These are phyloP conservation scores for Aspergillus affinis DNA, from an alignment of 495 filamentous ascomycete species.

Conservation along the genomic window DNA sequence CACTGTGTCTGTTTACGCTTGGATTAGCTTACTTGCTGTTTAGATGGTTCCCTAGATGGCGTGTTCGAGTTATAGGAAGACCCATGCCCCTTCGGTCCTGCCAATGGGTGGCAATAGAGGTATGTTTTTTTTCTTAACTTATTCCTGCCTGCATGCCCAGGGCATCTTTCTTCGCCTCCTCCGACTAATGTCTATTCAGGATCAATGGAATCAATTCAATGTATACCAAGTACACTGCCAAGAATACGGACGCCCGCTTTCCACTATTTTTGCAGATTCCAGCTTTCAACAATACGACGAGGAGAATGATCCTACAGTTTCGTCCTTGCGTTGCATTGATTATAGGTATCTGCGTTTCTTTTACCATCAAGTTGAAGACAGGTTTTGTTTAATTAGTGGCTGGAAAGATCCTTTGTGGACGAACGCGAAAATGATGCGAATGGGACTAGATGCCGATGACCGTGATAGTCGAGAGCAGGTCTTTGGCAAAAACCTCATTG, in stretches of 20 bases:
- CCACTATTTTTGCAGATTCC: constrained; percentile 77
- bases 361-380: constrained; percentile 84
- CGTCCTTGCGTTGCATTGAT: constrained; percentile 70
- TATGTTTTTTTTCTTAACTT: constrained; percentile 21
- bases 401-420: constrained; percentile 96
- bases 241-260: constrained; percentile 76
- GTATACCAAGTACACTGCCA: constrained; percentile 65
- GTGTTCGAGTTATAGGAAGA: constrained; percentile 71
- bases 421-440: constrained; percentile 69
- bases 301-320: constrained; percentile 78
- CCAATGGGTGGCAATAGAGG: constrained; percentile 89
- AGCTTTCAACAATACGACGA: constrained; percentile 65
- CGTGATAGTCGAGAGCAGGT: constrained; percentile 78
- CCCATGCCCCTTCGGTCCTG: constrained; percentile 67
- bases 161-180: background rate
- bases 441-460: constrained; percentile 87
- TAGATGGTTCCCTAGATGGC: constrained; percentile 87
- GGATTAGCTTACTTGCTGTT: constrained; percentile 82
- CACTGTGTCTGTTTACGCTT: constrained; percentile 66
- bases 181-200: constrained; percentile 39
- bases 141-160: background rate
- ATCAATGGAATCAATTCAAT: constrained; percentile 91
- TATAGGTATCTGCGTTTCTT: constrained; percentile 94
- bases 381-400: constrained; percentile 76
- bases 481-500: constrained; percentile 85